phyloP scores from a whole-genome alignment of 441 rosid genomes.

The Rhodomyrtus psidioides region DNA sequence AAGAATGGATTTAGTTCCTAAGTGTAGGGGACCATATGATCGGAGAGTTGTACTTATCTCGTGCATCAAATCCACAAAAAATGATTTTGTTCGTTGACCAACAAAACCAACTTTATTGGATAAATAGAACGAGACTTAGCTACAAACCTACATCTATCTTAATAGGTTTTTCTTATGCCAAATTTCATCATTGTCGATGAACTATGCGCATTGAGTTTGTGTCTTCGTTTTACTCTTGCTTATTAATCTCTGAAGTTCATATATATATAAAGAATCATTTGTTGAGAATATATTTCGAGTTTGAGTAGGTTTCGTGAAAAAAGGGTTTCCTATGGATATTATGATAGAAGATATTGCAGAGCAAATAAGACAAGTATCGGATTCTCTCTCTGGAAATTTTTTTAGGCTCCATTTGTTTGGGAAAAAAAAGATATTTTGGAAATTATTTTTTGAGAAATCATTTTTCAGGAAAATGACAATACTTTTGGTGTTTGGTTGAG shows the following conservation, averaged over 20 bases:
- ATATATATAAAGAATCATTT: not conserved
- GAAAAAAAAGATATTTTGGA: too few species aligned
- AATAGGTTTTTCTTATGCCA: not conserved
- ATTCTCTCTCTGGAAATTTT: not conserved
- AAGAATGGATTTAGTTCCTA: not conserved
- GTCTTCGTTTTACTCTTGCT: not conserved
- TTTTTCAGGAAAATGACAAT: too few species aligned
- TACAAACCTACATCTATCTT: not conserved
- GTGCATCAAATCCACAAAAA: not conserved
- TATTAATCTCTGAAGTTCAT: not conserved
- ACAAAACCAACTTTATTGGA: not conserved
- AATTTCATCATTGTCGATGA: not conserved
- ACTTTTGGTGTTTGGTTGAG: too few species aligned
- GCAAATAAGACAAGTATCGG: not conserved
- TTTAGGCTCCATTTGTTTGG: too few species aligned
- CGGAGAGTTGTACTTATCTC: not conserved
- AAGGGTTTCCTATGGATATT: not conserved
- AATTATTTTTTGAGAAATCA: too few species aligned
- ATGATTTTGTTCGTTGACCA: not conserved
- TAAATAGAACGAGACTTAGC: not conserved
- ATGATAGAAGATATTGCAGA: not conserved
- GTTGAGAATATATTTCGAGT: not conserved
- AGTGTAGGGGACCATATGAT: not conserved
- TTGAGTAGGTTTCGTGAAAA: not conserved
- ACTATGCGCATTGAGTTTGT: not conserved